Evolutionary conservation across 1,139 yeast species (phyloP).

Genomic region (Hyphopichia fennica): DNA sequence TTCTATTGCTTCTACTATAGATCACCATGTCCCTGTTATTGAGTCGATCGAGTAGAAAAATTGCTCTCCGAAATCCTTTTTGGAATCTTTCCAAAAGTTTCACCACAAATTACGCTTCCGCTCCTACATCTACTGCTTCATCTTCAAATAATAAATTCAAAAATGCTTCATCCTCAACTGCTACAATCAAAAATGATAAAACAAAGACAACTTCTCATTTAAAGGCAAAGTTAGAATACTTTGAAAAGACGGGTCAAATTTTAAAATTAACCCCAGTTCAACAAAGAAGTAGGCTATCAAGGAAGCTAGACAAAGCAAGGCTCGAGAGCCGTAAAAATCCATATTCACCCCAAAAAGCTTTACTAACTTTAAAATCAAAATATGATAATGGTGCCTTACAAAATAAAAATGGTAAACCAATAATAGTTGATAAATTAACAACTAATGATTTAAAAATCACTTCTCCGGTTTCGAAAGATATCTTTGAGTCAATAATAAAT

Average conservation of each 20-base stretch:
- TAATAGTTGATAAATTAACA: conserved; percentile 16
- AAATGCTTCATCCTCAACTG: neutral
- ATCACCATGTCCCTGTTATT: neutral
- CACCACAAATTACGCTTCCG: neutral
- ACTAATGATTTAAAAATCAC: conserved; percentile 24
- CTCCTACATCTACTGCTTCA: too few species aligned
- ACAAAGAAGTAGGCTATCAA: conserved; percentile 1
- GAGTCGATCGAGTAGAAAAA: neutral
- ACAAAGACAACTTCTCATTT: conserved; percentile 14
- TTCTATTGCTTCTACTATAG: neutral
- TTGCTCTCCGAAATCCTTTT: neutral
- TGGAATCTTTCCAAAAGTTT: neutral
- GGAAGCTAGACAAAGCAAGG: neutral
- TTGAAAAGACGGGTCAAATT: conserved; percentile 29
- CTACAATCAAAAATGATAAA: neutral
- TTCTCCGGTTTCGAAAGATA: conserved; percentile 19
- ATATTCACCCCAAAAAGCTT: conserved; percentile 23
- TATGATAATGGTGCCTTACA: conserved; percentile 16
- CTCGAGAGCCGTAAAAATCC: neutral
- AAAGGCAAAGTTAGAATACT: conserved; percentile 27
- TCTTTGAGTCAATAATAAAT: conserved; percentile 32
- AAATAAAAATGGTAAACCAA: conserved; percentile 16
- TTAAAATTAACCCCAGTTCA: conserved; percentile 14
- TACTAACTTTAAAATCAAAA: conserved; percentile 15
- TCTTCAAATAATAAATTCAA: too few species aligned